These are phyloP conservation scores for Paracoccidioides lutzii DNA, from an alignment of 2,329 filamentous ascomycete species.

Conservation along the genomic window DNA sequence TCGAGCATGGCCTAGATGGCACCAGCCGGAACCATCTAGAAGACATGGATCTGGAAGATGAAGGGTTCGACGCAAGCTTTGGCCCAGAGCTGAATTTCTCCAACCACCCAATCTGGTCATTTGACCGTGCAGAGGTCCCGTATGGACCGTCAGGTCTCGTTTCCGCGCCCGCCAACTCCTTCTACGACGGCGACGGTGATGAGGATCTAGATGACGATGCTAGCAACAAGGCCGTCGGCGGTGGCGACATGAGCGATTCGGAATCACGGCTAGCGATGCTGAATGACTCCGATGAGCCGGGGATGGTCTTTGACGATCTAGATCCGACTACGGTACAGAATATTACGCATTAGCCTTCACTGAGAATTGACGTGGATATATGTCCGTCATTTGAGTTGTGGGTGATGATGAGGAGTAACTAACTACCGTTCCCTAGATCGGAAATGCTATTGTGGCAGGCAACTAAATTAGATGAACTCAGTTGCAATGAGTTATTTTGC, in stretches of 20 bases:
- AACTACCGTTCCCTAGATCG: slow-evolving; percentile 9
- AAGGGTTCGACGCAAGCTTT: slow-evolving; percentile 14
- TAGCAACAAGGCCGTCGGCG: slow-evolving; percentile 29
- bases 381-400: slow-evolving; percentile 32
- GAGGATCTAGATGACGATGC: slow-evolving; percentile 26
- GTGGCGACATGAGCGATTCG: slow-evolving; percentile 22
- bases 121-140: slow-evolving; percentile 20
- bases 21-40: slow-evolving; percentile 13
- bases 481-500: background rate
- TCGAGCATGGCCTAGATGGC: slow-evolving; percentile 14
- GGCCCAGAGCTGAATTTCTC: slow-evolving; percentile 13
- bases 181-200: slow-evolving; percentile 22
- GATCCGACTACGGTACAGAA: slow-evolving; percentile 14
- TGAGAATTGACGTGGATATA: slow-evolving; percentile 22
- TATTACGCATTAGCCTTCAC: slow-evolving; percentile 18
- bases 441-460: slow-evolving; percentile 1
- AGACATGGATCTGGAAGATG: slow-evolving; percentile 25
- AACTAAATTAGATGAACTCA: background rate
- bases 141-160: slow-evolving; percentile 19
- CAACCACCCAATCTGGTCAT: slow-evolving; percentile 26
- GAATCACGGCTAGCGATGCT: slow-evolving; percentile 22
- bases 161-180: slow-evolving; percentile 16
- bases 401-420: slow-evolving; percentile 23
- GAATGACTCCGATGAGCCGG: background rate
- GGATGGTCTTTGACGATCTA: slow-evolving; percentile 3